Base-by-base conservation (phyloP, 2,329 filamentous ascomycete genomes). In the Diplocarpon rosae region DNA sequence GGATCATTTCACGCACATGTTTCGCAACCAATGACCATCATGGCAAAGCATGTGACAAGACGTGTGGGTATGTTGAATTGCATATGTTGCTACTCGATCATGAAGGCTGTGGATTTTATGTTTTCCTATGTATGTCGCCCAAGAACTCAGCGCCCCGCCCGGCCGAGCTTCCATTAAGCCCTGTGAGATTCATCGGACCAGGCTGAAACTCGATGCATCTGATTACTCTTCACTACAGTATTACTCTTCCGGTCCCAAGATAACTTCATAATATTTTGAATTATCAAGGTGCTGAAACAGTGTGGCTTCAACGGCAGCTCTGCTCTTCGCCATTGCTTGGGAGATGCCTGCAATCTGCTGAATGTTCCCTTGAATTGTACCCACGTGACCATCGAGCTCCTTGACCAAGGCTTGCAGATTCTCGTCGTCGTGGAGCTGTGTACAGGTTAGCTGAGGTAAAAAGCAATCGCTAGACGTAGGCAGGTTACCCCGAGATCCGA, bases 361-460 rank as follows among this genome's bases (percentile, higher is more conserved):
- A 10, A 62, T 41, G 48, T 63, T 63, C 24, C 55, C 53, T 28
- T 57, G 45, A 30, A 63, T 55, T 36, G 53, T 61, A 29, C 56
- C 59, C 48, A 63, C 51, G 47, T 63, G 61, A 49, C 54, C 54
- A 33, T 50, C 42, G 7, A 63, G 39, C 3, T 58, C 52, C 16
- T 56, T 43, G 10, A 56, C 37, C 38, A 63, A 46, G 8, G 45
- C 47, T 24, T 52, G 37, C 1, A 62, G 42, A 47, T 56, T 47
- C n/a, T 56, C 52, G 39, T 62, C 58, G 24, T 55, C 49, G 14
- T 45, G 47, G 16, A 49, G 39, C 55, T 59, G 32, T 2, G 15
- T 17, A 30, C 15, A 33, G 13, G 11, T 42, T 37, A 43, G 32
- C n/a, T 17, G 5, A 30, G 15, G 27, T 20, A 32, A 32, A 32